Evolutionary conservation across 106 monocot species (phyloP).

Genomic region (Platanthera zijinensis): DNA sequence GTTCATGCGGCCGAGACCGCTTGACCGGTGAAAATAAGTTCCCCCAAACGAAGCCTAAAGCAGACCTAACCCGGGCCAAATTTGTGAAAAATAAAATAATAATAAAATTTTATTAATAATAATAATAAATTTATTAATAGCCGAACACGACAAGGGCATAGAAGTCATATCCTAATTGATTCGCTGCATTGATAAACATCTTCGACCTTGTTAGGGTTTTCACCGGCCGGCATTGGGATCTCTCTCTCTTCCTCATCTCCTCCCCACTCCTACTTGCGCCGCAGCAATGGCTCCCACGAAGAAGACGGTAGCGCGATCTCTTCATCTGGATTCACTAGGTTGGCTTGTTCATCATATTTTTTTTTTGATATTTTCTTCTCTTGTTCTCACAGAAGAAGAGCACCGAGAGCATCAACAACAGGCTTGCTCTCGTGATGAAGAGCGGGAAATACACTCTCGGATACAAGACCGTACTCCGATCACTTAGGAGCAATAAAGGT

Average conservation of each 20-base stretch:
- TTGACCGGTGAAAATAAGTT: too few relatives aligned
- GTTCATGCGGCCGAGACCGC: too few relatives aligned
- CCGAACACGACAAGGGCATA: background rate
- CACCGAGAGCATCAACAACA: slow-evolving; percentile 80
- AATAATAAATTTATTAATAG: too few relatives aligned
- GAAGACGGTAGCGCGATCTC: slow-evolving; percentile 26
- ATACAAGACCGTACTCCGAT: slow-evolving; percentile 71
- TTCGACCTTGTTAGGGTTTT: background rate
- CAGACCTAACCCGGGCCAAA: too few relatives aligned
- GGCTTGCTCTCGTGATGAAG: slow-evolving; percentile 81
- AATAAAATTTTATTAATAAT: too few relatives aligned
- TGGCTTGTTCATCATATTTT: background rate
- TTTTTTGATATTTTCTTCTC: background rate
- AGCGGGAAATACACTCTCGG: slow-evolving; percentile 82
- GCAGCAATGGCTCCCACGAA: slow-evolving; percentile 30
- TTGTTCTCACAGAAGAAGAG: slow-evolving; percentile 56
- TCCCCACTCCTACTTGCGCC: background rate
- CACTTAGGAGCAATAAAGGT: slow-evolving; percentile 61
- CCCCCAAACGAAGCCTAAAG: accelerated
- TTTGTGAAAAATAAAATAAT: too few relatives aligned
- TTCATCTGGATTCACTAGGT: background rate
- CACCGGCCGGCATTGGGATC: background rate
- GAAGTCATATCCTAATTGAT: background rate
- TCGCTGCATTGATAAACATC: background rate
- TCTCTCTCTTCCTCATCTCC: background rate